A percentile compares a stretch with the other conserved stretches of the same genome.
phyloP scores from a whole-genome alignment of 768 basidiomycete species.

The Lactarius akahatsu region DNA sequence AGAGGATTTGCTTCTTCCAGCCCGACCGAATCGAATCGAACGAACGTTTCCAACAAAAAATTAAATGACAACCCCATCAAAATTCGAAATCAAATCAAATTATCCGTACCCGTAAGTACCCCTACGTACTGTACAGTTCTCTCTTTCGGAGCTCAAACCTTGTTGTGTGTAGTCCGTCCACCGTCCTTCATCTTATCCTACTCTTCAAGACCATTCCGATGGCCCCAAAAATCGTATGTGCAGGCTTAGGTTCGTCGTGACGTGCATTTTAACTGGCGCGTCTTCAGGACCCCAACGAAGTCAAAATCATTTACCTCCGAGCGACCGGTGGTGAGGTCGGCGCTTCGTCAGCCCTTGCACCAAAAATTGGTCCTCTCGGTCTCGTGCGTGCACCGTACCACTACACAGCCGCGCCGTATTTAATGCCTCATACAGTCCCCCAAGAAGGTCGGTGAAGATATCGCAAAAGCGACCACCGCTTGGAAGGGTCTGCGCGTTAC shows the following conservation, averaged over 20 bases:
- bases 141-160: conserved; percentile 14
- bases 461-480: conserved; percentile 95
- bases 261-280: not conserved
- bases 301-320: conserved; percentile 98
- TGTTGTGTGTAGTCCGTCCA: not conserved
- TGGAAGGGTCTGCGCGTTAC: conserved; percentile 99
- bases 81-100: conserved; percentile 5
- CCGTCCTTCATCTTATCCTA: conserved; percentile 16
- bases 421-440: conserved; percentile 65
- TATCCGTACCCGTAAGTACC: not conserved
- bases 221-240: conserved; percentile 77
- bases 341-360: conserved; percentile 96
- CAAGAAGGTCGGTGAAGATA: conserved; percentile 99
- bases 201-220: conserved; percentile 40
- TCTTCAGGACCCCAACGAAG: conserved; percentile 90
- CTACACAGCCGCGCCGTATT: not conserved
- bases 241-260: not conserved
- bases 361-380: conserved; percentile 99
- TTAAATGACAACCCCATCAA: not conserved
- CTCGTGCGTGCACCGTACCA: conserved; percentile 57
- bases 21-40: not conserved
- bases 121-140: conserved; percentile 19
- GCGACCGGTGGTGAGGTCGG: conserved; percentile 99
- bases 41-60: not conserved
- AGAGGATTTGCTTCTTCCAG: not conserved